Evolutionary conservation across 73 alveolate species (phyloP), one percentile per base, ranked within the genome.

Genomic region (Halteria grandinella): DNA sequence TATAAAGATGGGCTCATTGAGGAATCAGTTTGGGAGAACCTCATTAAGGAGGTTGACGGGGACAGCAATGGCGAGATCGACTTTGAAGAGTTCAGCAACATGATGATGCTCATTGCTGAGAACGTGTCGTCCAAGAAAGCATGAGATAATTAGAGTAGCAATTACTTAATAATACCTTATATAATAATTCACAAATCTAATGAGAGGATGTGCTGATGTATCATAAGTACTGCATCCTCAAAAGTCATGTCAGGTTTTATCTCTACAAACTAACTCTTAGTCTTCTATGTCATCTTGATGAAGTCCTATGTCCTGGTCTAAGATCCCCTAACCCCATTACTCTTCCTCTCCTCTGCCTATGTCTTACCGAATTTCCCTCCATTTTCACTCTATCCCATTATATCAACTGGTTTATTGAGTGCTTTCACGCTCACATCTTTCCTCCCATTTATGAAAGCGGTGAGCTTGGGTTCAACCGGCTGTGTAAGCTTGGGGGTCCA

Each of bases 51-150:
- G 45, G 89, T 87, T 28, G 97, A 91, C 59, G 58, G 36, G 24
- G 86, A 91, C 82, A 83, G 86, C 51, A 93, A 87, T 79, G 97
- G 97, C 0, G 88, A 82, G 53, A 88, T 91, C 34, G 75, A 69
- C 87, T 91, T 59, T 60, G 92, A 86, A 14, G 97, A 90, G 69
- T 90, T 90, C 57, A 87, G 72, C 47, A 45, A 32, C 25, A 86
- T 90, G 91, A 86, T 90, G 97, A n/a, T n/a, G n/a, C n/a, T n/a
- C n/a, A n/a, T n/a, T n/a, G n/a, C n/a, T n/a, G n/a, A n/a, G n/a
- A n/a, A n/a, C n/a, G n/a, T n/a, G n/a, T n/a, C n/a, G n/a, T n/a
- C n/a, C n/a, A n/a, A n/a, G n/a, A n/a, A n/a, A n/a, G n/a, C n/a
- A n/a, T n/a, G n/a, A n/a, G n/a, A n/a, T n/a, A n/a, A n/a, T n/a